Conservation (phyloP, 1,284 basidiomycete species). For the Puccinia hordei region DNA sequence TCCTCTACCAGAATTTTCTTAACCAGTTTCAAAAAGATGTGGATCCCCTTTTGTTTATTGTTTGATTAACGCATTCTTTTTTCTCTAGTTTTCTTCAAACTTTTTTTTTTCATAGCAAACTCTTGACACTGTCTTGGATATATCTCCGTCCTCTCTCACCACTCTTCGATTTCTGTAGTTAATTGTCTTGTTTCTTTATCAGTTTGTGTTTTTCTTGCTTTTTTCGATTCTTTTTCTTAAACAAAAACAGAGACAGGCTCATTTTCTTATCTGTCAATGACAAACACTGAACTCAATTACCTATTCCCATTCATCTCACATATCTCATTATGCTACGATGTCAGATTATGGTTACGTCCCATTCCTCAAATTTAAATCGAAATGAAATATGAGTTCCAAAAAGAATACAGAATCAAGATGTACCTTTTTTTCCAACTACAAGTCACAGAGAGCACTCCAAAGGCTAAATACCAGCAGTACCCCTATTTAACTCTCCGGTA, state of each 20-base stretch:
- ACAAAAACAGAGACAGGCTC: not conserved
- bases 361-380: too few relatives aligned
- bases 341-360: too few relatives aligned
- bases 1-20: not conserved
- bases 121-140: slow-evolving; percentile 13
- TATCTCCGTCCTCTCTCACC: not conserved
- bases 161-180: slow-evolving; percentile 21
- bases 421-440: too few relatives aligned
- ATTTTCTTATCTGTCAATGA: slow-evolving; percentile 10
- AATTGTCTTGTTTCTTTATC: slow-evolving; percentile 7
- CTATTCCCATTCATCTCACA: too few relatives aligned
- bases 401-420: too few relatives aligned
- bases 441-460: too few relatives aligned
- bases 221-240: not conserved
- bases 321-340: too few relatives aligned
- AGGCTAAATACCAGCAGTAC: too few relatives aligned
- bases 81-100: not conserved
- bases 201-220: not conserved
- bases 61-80: not conserved
- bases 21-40: slow-evolving; percentile 7
- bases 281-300: too few relatives aligned
- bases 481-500: too few relatives aligned
- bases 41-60: slow-evolving; percentile 10
- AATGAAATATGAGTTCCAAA: too few relatives aligned
- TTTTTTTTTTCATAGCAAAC: not conserved